Conservation (phyloP, 2,329 filamentous ascomycete species). For the Curvularia sp. region DNA sequence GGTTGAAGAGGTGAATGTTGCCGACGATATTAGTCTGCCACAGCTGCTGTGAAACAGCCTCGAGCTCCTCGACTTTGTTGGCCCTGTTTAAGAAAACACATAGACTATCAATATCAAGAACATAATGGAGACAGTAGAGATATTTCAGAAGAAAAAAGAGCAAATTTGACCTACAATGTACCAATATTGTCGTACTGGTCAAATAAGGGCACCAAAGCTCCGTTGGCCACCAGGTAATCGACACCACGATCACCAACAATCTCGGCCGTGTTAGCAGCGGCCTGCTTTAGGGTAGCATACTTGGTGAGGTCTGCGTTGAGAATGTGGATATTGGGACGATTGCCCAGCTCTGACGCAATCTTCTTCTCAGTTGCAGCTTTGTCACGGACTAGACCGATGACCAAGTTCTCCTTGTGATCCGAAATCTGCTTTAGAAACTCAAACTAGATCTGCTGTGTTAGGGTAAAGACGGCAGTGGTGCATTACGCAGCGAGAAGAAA, state of each 20-base stretch:
- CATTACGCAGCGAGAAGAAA: background rate
- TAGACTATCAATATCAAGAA: background rate
- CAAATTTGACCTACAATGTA: slow-evolving; percentile 12
- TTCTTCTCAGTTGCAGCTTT: slow-evolving; percentile 14
- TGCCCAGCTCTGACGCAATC: slow-evolving; percentile 8
- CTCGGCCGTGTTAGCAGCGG: slow-evolving; percentile 44
- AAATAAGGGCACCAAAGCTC: slow-evolving; percentile 35
- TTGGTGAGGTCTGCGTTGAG: slow-evolving; percentile 49
- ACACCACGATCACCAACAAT: slow-evolving; percentile 47
- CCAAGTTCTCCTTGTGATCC: slow-evolving; percentile 35
- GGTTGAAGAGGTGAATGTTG: slow-evolving; percentile 47
- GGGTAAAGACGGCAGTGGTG: background rate
- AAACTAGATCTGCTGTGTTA: slow-evolving; percentile 25
- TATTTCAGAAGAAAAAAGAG: background rate
- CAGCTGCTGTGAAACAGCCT: slow-evolving; percentile 5
- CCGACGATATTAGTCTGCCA: slow-evolving; percentile 43
- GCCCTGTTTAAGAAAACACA: slow-evolving; percentile 4
- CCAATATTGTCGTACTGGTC: slow-evolving; percentile 19
- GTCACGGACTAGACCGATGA: slow-evolving; percentile 48
- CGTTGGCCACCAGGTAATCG: slow-evolving; percentile 55
- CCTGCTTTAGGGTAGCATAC: slow-evolving; percentile 41
- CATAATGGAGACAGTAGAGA: too few relatives aligned
- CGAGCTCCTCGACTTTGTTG: slow-evolving; percentile 17
- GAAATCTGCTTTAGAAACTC: slow-evolving; percentile 44
- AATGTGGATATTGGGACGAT: slow-evolving; percentile 48